Evolutionary conservation across 371 early-diverging fungal genomes (phyloP).

Genomic region (Coemansia sp.): DNA sequence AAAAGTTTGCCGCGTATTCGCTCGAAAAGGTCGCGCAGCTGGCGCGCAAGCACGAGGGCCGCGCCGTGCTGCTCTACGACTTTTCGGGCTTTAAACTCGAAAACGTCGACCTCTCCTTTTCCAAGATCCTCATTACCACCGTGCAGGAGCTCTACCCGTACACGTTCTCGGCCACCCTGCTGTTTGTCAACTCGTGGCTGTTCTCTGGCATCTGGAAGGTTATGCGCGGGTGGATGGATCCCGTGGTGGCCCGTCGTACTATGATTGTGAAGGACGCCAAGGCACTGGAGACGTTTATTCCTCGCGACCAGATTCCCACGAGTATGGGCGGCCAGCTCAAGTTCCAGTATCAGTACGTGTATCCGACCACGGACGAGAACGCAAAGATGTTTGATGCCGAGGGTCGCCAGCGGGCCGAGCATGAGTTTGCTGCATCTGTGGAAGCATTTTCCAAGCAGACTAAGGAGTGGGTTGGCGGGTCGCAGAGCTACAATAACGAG

Average conservation of each 20-base stretch:
- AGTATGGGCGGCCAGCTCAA: slow-evolving; percentile 42
- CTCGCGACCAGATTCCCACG: slow-evolving; percentile 47
- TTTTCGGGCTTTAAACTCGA: slow-evolving; percentile 72
- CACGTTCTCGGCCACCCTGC: slow-evolving; percentile 59
- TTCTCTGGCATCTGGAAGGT: slow-evolving; percentile 64
- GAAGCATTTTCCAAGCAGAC: slow-evolving; percentile 21
- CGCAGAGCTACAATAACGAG: slow-evolving; percentile 3
- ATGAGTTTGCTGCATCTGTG: slow-evolving; percentile 6
- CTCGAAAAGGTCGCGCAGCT: slow-evolving; percentile 76
- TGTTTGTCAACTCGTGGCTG: slow-evolving; percentile 81
- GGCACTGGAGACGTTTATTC: slow-evolving; percentile 61
- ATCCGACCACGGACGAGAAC: slow-evolving; percentile 36
- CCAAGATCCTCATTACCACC: slow-evolving; percentile 71
- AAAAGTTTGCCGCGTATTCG: slow-evolving; percentile 59
- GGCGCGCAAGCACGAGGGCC: slow-evolving; percentile 66
- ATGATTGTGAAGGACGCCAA: slow-evolving; percentile 61
- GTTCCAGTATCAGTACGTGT: slow-evolving; percentile 23
- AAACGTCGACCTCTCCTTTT: slow-evolving; percentile 74
- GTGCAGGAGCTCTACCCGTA: slow-evolving; percentile 88
- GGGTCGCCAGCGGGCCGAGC: slow-evolving; percentile 21
- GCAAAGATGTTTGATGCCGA: slow-evolving; percentile 41
- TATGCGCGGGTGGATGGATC: slow-evolving; percentile 76
- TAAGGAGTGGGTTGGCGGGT: slow-evolving; percentile 18
- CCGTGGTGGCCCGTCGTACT: slow-evolving; percentile 85
- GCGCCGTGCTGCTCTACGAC: slow-evolving; percentile 74